Evolutionary conservation across 768 basidiomycete genomes (phyloP).

Genomic region (Mycena albidolilacea): DNA sequence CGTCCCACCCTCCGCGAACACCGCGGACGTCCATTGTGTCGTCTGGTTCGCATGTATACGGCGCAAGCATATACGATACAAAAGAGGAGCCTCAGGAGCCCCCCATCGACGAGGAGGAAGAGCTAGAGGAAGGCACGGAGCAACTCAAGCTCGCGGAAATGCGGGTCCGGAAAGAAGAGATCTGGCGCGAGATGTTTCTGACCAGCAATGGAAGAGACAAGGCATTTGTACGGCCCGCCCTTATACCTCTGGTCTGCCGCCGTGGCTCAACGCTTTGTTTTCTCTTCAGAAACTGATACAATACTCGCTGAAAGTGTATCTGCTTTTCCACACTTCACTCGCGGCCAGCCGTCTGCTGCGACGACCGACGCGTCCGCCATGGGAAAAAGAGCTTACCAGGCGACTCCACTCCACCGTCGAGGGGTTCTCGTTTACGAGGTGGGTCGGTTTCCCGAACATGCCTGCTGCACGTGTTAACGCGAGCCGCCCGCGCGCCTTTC

Average conservation of each 20-base stretch:
- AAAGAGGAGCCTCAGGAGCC: slow-evolving; percentile 56
- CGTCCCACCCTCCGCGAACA: slow-evolving; percentile 84
- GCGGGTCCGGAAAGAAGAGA: slow-evolving; percentile 72
- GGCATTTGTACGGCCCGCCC: slow-evolving; percentile 73
- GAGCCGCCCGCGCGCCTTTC: slow-evolving; percentile 17
- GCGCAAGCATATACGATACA: slow-evolving; percentile 60
- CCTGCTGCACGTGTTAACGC: slow-evolving; percentile 23
- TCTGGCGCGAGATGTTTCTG: slow-evolving; percentile 86
- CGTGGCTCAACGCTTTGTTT: slow-evolving; percentile 16
- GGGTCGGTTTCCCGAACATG: slow-evolving; percentile 47
- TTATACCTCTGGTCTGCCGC: slow-evolving; percentile 8
- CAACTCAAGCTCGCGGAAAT: slow-evolving; percentile 59
- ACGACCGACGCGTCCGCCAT: slow-evolving; percentile 60
- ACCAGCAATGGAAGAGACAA: slow-evolving; percentile 89
- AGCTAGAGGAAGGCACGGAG: slow-evolving; percentile 67
- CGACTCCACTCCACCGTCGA: slow-evolving; percentile 75
- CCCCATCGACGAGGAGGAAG: slow-evolving; percentile 54
- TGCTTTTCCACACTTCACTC: slow-evolving; percentile 76
- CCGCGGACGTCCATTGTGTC: slow-evolving; percentile 70
- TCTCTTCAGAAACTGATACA: slow-evolving; percentile 84
- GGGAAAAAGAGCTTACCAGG: slow-evolving; percentile 70
- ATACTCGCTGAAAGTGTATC: slow-evolving; percentile 83
- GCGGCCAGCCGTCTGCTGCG: slow-evolving; percentile 63
- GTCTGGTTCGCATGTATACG: slow-evolving; percentile 54
- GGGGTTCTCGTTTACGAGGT: slow-evolving; percentile 86